Percentiles rank a stretch among this genome's conserved stretches.
Evolutionary conservation across 306 rosid species (phyloP).

Genomic region (Rubus idaeus): DNA sequence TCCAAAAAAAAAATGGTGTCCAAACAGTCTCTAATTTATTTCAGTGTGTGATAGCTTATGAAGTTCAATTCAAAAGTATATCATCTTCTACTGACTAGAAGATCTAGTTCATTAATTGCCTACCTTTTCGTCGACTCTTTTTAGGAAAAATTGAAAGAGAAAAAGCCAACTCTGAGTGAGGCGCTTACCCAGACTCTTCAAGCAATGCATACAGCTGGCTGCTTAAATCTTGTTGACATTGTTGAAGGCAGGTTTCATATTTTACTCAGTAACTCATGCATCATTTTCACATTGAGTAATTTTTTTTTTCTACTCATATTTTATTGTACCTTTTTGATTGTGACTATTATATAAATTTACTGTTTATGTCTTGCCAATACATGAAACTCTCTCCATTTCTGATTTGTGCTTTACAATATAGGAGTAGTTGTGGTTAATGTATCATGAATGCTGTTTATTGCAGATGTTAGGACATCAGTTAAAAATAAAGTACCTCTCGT

Average conservation of each 20-base stretch:
- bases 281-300: not conserved
- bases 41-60: not conserved
- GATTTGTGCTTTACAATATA: not conserved
- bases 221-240: conserved; percentile 71
- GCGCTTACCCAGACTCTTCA: conserved; percentile 86
- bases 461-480: conserved; percentile 80
- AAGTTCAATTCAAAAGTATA: not conserved
- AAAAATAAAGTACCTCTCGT: conserved; percentile 99
- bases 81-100: not conserved
- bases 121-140: conserved; percentile 16
- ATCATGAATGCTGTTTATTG: conserved; percentile 33
- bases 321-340: not conserved
- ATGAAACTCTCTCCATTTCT: not conserved
- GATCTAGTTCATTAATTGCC: conserved; percentile 3
- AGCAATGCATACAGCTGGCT: conserved; percentile 90
- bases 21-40: not conserved
- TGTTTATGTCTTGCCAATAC: not conserved
- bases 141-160: conserved; percentile 97
- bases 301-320: not conserved
- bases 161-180: conserved; percentile 76
- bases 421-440: conserved; percentile 13
- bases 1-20: not conserved
- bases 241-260: conserved; percentile 73
- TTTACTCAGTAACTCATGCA: conserved; percentile 6
- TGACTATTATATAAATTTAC: not conserved